These are phyloP conservation scores for Paracoccidioides lutzii DNA, from an alignment of 2,329 filamentous ascomycete genomes.

Conservation along the genomic window DNA sequence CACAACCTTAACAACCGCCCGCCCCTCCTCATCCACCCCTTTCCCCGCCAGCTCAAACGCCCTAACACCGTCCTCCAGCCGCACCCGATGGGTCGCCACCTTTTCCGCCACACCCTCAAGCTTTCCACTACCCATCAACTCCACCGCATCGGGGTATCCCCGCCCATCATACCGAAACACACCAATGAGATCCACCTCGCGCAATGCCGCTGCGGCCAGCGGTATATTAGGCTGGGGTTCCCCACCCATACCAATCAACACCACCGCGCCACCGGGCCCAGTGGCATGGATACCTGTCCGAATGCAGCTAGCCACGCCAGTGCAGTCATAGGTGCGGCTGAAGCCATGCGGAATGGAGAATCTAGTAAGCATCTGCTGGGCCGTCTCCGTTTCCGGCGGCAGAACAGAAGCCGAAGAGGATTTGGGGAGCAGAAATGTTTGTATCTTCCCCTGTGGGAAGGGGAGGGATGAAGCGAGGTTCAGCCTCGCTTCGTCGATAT, in stretches of 20 bases:
- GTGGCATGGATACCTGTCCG: conserved; percentile 35
- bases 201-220: conserved; percentile 41
- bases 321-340: conserved; percentile 35
- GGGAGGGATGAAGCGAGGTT: conserved; percentile 38
- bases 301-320: conserved; percentile 33
- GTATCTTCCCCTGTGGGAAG: conserved; percentile 23
- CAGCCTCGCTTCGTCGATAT: conserved; percentile 46
- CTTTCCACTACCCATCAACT: conserved; percentile 38
- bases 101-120: conserved; percentile 37
- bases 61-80: conserved; percentile 33
- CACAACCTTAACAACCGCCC: conserved; percentile 42
- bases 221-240: conserved; percentile 40
- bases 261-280: conserved; percentile 37
- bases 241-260: conserved; percentile 46
- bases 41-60: conserved; percentile 41
- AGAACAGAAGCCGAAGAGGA: conserved; percentile 21
- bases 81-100: conserved; percentile 42
- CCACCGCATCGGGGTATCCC: conserved; percentile 43
- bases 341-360: conserved; percentile 24
- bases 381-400: conserved; percentile 16
- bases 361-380: conserved; percentile 19
- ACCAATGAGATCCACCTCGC: conserved; percentile 46
- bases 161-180: conserved; percentile 43
- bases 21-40: conserved; percentile 39
- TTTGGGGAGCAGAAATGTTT: conserved; percentile 20